Percentiles rank a stretch among this genome's conserved stretches.
Conservation (phyloP, 1,284 basidiomycete species). For the Puccinia novopanici region DNA sequence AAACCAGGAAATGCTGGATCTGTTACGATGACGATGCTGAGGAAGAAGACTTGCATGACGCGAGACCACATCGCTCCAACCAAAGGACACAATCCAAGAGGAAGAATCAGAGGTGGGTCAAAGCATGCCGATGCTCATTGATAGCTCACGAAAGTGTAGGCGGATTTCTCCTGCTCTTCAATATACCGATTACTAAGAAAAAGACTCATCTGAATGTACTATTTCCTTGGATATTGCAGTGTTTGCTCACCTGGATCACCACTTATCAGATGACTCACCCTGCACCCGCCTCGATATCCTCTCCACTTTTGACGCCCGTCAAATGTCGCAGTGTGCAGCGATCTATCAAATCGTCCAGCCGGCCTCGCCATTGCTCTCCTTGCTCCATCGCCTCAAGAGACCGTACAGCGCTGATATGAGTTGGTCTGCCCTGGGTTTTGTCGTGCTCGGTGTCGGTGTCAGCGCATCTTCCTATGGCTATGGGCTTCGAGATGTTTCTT, state of each 20-base stretch:
- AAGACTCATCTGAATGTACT: neutral
- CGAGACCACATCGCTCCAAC: neutral
- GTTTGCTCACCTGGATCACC: slow-evolving; percentile 48
- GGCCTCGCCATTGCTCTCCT: slow-evolving; percentile 9
- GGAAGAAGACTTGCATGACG: neutral
- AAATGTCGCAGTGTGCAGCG: slow-evolving; percentile 39
- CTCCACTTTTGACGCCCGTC: slow-evolving; percentile 39
- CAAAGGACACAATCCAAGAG: slow-evolving; percentile 1
- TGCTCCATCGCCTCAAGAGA: slow-evolving; percentile 35
- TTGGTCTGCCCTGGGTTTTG: slow-evolving; percentile 45
- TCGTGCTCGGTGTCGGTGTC: slow-evolving; percentile 30
- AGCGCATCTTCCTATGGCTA: slow-evolving; percentile 41
- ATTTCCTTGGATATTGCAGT: slow-evolving; percentile 10
- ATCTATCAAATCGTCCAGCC: slow-evolving; percentile 40
- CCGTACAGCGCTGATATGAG: slow-evolving; percentile 28
- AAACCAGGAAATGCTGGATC: slow-evolving; percentile 45
- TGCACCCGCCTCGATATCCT: slow-evolving; percentile 28
- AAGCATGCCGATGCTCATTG: slow-evolving; percentile 44
- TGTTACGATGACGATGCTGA: slow-evolving; percentile 44
- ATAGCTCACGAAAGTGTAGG: slow-evolving; percentile 43
- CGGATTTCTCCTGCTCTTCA: neutral
- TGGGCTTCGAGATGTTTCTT: slow-evolving; percentile 47
- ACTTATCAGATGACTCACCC: slow-evolving; percentile 47
- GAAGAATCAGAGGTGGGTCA: slow-evolving; percentile 29
- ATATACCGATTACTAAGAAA: neutral